A percentile compares a stretch with the other conserved stretches of the same genome.
These are phyloP conservation scores for Bryoglossum gracile DNA, from an alignment of 495 filamentous ascomycete species.

Conservation along the genomic window DNA sequence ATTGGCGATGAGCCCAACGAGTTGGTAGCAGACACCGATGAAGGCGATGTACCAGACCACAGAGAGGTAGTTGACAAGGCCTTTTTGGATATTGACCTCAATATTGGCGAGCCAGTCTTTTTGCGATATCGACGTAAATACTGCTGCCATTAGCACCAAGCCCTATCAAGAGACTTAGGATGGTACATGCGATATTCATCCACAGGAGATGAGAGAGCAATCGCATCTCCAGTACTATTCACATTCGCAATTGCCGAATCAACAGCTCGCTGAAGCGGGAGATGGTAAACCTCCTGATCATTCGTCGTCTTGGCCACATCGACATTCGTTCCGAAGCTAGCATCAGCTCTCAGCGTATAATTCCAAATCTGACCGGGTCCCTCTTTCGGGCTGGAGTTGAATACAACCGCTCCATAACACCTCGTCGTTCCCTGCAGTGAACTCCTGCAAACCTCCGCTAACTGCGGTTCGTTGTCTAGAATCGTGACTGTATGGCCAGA, in stretches of 20 bases:
- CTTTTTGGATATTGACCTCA: constrained; percentile 54
- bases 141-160: constrained; percentile 26
- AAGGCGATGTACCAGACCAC: constrained; percentile 61
- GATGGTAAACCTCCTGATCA: constrained; percentile 60
- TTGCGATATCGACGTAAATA: constrained; percentile 58
- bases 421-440: constrained; percentile 58
- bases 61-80: constrained; percentile 55
- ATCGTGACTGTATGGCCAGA: constrained; percentile 50
- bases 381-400: constrained; percentile 61
- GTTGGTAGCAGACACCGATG: constrained; percentile 61
- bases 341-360: constrained; percentile 69
- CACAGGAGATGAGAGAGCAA: constrained; percentile 35
- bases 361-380: constrained; percentile 64
- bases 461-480: constrained; percentile 43
- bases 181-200: constrained; percentile 58
- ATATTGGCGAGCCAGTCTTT: constrained; percentile 53
- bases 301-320: constrained; percentile 50
- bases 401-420: constrained; percentile 72
- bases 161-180: constrained; percentile 39
- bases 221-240: constrained; percentile 31
- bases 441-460: constrained; percentile 54
- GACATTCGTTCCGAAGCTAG: constrained; percentile 48
- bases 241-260: constrained; percentile 58
- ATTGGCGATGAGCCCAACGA: constrained; percentile 63
- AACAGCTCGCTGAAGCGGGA: constrained; percentile 69